Evolutionary conservation across 345 rosid genomes (phyloP), one percentile per base, ranked within the genome.

Genomic region (Psidium friedrichsthalianum): DNA sequence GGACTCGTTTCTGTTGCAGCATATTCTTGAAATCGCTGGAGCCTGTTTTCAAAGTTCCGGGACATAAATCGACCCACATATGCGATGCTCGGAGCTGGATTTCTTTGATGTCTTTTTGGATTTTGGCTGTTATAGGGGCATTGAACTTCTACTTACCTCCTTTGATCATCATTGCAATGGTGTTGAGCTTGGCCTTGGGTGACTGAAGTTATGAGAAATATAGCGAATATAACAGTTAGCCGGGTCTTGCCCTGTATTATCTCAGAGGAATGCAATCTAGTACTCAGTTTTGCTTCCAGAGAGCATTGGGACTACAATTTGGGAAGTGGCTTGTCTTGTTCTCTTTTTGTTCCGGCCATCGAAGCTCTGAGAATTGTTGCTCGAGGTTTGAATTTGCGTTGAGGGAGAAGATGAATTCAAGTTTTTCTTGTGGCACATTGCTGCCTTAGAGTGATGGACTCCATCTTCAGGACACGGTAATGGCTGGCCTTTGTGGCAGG

Each of bases 391-490:
- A 96, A 94, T 88, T 91, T 98, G 92, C 98, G n/a, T 98, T 1
- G 95, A 93, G 82, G 99, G 99, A 87, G 99, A 98, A 89, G 99
- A 96, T 58, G 99, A 98, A 90, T 98, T 96, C 93, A 93, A 96
- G 98, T 98, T 95, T 95, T 87, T 98, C 97, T 57, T 98, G 99
- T 82, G 99, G 99, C 99, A n/a, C 96, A 95, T 87, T 98, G 99
- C 82, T 96, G 99, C 84, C 99, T 98, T 55, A 86, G 82, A 52
- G 92, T 96, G 83, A 94, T 98, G 98, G 88, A 94, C 27, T 87
- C 90, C 69, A 91, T 98, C 86, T 98, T 98, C 91, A 90, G 90
- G 90, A 90, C 88, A 86, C 20, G 99, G 99, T 85, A 98, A 98
- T 88, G 93, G 99, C 82, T 96, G 99, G 99, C 99, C 86, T 98